Evolutionary conservation across 1,284 basidiomycete genomes (phyloP), one percentile per base, ranked within the genome.

Genomic region (Phellopilus nigrolimitatus): DNA sequence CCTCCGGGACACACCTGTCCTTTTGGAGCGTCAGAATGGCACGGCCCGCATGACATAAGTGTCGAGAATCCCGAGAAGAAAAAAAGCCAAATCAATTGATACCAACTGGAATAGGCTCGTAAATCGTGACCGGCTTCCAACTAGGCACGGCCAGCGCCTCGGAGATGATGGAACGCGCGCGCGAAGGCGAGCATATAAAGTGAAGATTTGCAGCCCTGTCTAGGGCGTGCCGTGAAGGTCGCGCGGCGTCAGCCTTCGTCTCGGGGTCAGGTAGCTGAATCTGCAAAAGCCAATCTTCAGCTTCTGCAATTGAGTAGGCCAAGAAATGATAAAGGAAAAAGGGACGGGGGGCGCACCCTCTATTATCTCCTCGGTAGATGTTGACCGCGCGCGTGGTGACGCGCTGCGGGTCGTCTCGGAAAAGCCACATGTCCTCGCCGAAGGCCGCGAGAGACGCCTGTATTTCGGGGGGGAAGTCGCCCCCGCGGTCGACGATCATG

Each of bases 91-190:
- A 39, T 10, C 12, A 19, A 25, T 37, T 28, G 40, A 30, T 34
- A 71, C 82, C 56, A 52, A 89, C 89, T 45, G 88, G 89, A 61
- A 94, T 85, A 2, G 92, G 93, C 65, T 95, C 92, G 66, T 85
- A 95, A 25, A 94, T 79, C 9, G 84, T 74, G 31, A 71, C 69
- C 2, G 86, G 82, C 13, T 67, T 62, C 87, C 88, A 89, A n/a
- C 62, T 73, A 1, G 68, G 60, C 2, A 82, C 66, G 28, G 69
- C 62, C 9, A 72, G 64, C 6, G 86, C 73, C 63, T 93, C 82
- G 43, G 76, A 72, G 57, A 88, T 69, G 48, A 95, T 87, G 1
- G 71, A 71, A 4, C 69, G 64, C 1, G 91, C 91, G 50, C 94
- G 76, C 0, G 73, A 66, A 0, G 89, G 88, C 5, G 88, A 89